Base-by-base conservation (phyloP, 768 basidiomycete genomes). In the Suillus lakei region DNA sequence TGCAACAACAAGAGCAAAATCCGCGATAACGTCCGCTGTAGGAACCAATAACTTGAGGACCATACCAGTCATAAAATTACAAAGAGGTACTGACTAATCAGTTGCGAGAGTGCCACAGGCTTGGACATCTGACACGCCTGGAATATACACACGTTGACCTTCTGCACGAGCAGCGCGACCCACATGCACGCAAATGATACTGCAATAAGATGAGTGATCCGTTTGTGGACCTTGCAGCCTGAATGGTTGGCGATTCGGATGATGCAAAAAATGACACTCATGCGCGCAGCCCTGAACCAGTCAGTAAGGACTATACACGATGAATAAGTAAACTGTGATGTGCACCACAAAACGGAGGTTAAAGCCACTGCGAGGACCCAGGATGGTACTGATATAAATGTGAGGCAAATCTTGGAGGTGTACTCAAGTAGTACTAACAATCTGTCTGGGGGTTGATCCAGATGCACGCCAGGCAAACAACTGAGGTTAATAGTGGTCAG, bases 201-300 rank as follows among this genome's bases (percentile, higher is more conserved):
- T 21, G 70, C 73, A 43, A 66, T 48, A 10, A 48, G 55, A 43
- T 66, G 26, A 21, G 63, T 36, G 26, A 68, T 15, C 13, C 15
- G 28, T 64, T 48, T 70, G 23, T 44, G 64, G 5, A 16, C 58
- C 6, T 61, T 70, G 36, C 69, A 56, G 1, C 38, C 36, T 16
- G 56, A 59, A 21, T 74, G 75, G 30, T 56, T 64, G 26, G 64
- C 67, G 3, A 76, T 63, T 30, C 72, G 72, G 23, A 75, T 50
- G 26, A 75, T 68, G 9, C 70, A 70, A 4, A 59, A 32, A 46
- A 77, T 59, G 21, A 76, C 67, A 23, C 74, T 76, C 48, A 75
- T 63, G 21, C 76, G 70, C 4, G 66, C 54, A 2, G 69, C 32
- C 76, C 76, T 76, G 32, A 34, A 46, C 26, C 10, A 23, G 23